Evolutionary conservation across 2,329 filamentous ascomycete genomes (phyloP).

Genomic region (Fusarium sp.): DNA sequence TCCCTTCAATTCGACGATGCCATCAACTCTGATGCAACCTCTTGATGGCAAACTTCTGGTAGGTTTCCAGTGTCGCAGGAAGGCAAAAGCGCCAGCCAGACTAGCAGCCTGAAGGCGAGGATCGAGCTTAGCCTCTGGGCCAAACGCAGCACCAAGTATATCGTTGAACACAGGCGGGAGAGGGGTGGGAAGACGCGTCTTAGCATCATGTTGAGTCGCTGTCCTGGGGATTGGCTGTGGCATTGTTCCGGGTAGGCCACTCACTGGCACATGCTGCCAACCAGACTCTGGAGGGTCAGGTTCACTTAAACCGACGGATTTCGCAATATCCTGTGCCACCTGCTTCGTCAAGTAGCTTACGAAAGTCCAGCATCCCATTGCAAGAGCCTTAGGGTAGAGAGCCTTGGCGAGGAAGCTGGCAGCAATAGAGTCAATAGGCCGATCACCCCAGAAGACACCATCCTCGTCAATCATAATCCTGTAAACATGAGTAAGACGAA

Average conservation of each 20-base stretch:
- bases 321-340: conserved; percentile 59
- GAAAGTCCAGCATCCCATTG: conserved; percentile 66
- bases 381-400: conserved; percentile 67
- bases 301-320: conserved; percentile 59
- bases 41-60: conserved; percentile 60
- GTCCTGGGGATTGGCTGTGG: conserved; percentile 45
- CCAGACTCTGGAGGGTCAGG: conserved; percentile 46
- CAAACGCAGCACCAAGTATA: conserved; percentile 47
- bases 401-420: conserved; percentile 62
- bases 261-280: conserved; percentile 52
- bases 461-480: conserved; percentile 66
- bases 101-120: conserved; percentile 52
- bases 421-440: conserved; percentile 62
- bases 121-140: conserved; percentile 53
- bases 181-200: conserved; percentile 40
- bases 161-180: conserved; percentile 46
- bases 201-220: conserved; percentile 43
- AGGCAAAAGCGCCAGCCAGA: conserved; percentile 53
- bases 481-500: conserved; percentile 37
- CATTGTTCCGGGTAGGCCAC: conserved; percentile 39
- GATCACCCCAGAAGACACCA: conserved; percentile 61
- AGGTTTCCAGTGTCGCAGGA: conserved; percentile 62
- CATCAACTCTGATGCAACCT: conserved; percentile 66
- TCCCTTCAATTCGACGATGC: conserved; percentile 66
- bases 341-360: conserved; percentile 62